Evolutionary conservation across 805 yeast species (phyloP).

Genomic region (Candida chilensis): DNA sequence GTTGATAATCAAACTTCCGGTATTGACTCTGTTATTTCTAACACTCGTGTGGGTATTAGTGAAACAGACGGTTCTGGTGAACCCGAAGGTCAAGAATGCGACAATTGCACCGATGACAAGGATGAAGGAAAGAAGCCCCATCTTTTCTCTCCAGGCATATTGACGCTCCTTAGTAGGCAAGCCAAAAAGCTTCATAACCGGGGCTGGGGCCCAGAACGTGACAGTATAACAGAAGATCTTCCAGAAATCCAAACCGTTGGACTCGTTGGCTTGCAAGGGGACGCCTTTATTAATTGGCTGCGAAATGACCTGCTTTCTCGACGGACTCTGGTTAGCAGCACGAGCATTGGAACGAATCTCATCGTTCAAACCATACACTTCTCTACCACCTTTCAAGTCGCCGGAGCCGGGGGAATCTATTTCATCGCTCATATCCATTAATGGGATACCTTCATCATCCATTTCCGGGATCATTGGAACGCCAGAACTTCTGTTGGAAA

Average conservation of each 20-base stretch:
- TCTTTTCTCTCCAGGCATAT: conserved; percentile 95
- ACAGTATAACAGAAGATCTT: conserved; percentile 66
- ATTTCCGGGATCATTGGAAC: conserved; percentile 1
- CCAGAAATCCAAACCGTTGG: conserved; percentile 45
- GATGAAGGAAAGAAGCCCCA: conserved; percentile 74
- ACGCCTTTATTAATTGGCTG: conserved; percentile 8
- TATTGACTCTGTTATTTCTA: conserved; percentile 46
- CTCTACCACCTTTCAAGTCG: conserved; percentile 29
- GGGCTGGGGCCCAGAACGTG: conserved; percentile 91
- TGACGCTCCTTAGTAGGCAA: conserved; percentile 74
- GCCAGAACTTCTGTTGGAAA: background rate
- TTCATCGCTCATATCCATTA: conserved; percentile 23
- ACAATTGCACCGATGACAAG: conserved; percentile 65
- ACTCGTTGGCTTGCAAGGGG: conserved; percentile 10
- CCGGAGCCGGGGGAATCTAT: too few species aligned
- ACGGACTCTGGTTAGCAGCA: too few species aligned
- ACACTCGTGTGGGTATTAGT: conserved; percentile 32
- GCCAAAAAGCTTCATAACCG: conserved; percentile 63
- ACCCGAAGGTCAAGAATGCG: conserved; percentile 85
- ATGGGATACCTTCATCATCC: conserved; percentile 30
- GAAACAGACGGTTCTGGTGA: conserved; percentile 75
- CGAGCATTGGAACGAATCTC: too few species aligned
- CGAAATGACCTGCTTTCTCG: conserved; percentile 15
- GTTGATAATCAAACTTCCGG: conserved; percentile 63
- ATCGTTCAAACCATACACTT: conserved; percentile 54